phyloP scores from a whole-genome alignment of 2,329 filamentous ascomycete species.

The Scleromitrula shiraiana region DNA sequence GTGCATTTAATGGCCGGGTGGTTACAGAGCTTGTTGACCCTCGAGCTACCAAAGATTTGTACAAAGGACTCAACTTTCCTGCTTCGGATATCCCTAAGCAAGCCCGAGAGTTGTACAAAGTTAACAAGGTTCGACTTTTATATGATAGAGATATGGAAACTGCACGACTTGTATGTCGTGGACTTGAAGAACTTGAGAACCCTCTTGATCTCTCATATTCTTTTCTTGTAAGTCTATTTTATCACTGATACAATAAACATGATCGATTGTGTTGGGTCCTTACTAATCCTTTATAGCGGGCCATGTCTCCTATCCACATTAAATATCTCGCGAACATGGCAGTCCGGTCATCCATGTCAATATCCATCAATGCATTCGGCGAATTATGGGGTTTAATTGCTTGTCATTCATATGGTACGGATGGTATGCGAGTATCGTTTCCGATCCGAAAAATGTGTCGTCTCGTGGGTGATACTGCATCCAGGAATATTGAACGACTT shows the following conservation, averaged over 20 bases:
- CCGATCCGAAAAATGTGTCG: slow-evolving; percentile 90
- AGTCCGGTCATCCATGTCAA: slow-evolving; percentile 89
- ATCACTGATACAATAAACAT: too few relatives aligned
- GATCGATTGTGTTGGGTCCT: neutral
- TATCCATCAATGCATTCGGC: slow-evolving; percentile 79
- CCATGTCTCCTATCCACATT: slow-evolving; percentile 84
- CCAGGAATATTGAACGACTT: slow-evolving; percentile 77
- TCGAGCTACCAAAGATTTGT: slow-evolving; percentile 69
- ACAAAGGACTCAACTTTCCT: slow-evolving; percentile 81
- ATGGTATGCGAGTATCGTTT: slow-evolving; percentile 85
- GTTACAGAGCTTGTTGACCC: slow-evolving; percentile 84
- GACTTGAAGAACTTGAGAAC: slow-evolving; percentile 60
- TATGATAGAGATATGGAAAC: slow-evolving; percentile 80
- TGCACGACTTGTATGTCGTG: slow-evolving; percentile 72
- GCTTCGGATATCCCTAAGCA: slow-evolving; percentile 84
- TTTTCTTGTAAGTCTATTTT: slow-evolving; percentile 43
- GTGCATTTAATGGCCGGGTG: slow-evolving; percentile 73
- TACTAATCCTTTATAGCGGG: slow-evolving; percentile 38
- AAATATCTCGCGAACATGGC: slow-evolving; percentile 87
- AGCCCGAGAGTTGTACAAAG: slow-evolving; percentile 78
- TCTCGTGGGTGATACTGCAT: slow-evolving; percentile 76
- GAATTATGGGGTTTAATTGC: slow-evolving; percentile 85
- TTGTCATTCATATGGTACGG: slow-evolving; percentile 70
- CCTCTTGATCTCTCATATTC: slow-evolving; percentile 67
- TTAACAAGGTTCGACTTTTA: slow-evolving; percentile 81